Evolutionary conservation across 192 early-diverging fungal genomes (phyloP).

Genomic region (Podila verticillata): DNA sequence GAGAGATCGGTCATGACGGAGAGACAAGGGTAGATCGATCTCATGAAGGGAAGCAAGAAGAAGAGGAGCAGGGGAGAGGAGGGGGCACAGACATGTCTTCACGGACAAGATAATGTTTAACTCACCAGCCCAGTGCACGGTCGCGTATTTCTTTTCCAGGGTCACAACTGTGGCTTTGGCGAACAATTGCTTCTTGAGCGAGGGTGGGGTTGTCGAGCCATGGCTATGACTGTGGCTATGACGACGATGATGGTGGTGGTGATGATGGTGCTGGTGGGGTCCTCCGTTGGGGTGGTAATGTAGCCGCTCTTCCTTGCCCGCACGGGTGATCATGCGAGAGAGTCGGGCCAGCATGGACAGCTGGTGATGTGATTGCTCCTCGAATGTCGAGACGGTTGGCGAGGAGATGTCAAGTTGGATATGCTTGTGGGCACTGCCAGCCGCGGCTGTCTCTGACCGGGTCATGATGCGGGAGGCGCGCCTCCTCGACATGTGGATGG

Average conservation of each 20-base stretch:
- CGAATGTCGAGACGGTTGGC: background rate
- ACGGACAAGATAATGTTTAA: background rate
- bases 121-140: constrained; percentile 49
- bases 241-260: constrained; percentile 14
- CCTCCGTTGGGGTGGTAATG: constrained; percentile 34
- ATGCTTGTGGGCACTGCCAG: background rate
- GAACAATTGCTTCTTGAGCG: constrained; percentile 45
- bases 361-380: constrained; percentile 1
- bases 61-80: background rate
- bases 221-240: constrained; percentile 14
- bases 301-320: constrained; percentile 36
- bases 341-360: constrained; percentile 30
- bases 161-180: constrained; percentile 52
- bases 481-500: constrained; percentile 21
- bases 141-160: constrained; percentile 53
- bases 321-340: constrained; percentile 43
- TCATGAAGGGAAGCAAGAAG: no score
- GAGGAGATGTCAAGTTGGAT: background rate
- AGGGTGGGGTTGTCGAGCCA: background rate
- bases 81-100: background rate
- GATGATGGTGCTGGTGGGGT: constrained; percentile 26
- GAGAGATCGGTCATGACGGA: no score
- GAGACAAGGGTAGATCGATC: no score
- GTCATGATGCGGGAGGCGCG: constrained; percentile 23
- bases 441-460: constrained; percentile 9